Conservation (phyloP, 371 early-diverging fungal genomes). For the Mortierella sp. region DNA sequence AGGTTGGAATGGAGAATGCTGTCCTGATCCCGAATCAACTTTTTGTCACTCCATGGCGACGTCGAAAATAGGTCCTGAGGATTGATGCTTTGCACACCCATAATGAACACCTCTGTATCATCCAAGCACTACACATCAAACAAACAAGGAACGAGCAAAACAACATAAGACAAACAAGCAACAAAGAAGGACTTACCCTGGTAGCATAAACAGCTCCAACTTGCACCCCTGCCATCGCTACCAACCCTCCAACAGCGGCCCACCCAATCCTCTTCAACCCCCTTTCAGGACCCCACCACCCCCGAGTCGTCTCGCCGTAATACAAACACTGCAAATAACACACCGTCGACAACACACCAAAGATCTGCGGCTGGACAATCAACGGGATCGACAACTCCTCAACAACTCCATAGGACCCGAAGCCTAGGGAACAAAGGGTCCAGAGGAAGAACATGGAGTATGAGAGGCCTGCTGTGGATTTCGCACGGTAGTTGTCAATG, state of each 20-base stretch:
- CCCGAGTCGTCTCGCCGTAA: slow-evolving; percentile 45
- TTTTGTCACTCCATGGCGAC: too few species aligned
- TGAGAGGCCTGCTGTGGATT: slow-evolving; percentile 66
- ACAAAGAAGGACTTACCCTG: slow-evolving; percentile 23
- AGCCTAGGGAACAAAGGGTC: slow-evolving; percentile 61
- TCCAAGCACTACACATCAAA: too few species aligned
- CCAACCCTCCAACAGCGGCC: neutral
- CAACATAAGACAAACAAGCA: neutral
- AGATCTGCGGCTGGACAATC: slow-evolving; percentile 69
- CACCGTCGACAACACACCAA: slow-evolving; percentile 59
- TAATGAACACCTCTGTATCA: too few species aligned
- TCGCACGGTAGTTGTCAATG: slow-evolving; percentile 47
- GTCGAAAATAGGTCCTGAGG: too few species aligned
- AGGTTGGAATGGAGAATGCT: too few species aligned
- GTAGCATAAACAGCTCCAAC: slow-evolving; percentile 38
- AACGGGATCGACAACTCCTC: slow-evolving; percentile 65
- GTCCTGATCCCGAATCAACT: too few species aligned
- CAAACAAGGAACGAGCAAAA: too few species aligned
- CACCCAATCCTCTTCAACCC: slow-evolving; percentile 11
- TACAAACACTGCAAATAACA: slow-evolving; percentile 64
- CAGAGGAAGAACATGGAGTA: slow-evolving; percentile 64
- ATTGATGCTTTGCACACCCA: too few species aligned
- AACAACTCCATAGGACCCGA: slow-evolving; percentile 66
- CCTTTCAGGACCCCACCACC: slow-evolving; percentile 4
- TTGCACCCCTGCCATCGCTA: slow-evolving; percentile 26